Percentiles rank a stretch among this genome's conserved stretches.
These are phyloP conservation scores for Suhomyces xylopsoci DNA, from an alignment of 805 yeast genomes.

Conservation along the genomic window DNA sequence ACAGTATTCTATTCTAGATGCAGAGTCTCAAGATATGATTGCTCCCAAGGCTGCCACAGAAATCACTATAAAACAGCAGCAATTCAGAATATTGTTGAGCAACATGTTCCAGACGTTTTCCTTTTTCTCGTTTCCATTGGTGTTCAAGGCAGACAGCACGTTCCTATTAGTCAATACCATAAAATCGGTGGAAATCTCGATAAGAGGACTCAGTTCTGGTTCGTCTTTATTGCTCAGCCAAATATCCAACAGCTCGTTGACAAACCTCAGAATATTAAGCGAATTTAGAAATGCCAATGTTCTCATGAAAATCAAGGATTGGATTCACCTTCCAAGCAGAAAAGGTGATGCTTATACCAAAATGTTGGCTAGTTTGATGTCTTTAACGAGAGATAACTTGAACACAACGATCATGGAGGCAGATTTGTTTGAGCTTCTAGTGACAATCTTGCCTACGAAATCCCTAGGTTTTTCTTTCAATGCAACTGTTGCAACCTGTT, in stretches of 20 bases:
- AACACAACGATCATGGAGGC: slow-evolving; percentile 34
- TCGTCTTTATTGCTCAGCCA: slow-evolving; percentile 52
- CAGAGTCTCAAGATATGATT: slow-evolving; percentile 28
- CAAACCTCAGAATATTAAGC: slow-evolving; percentile 51
- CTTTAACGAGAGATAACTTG: slow-evolving; percentile 31
- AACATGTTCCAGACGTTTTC: slow-evolving; percentile 36
- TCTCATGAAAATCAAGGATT: slow-evolving; percentile 30
- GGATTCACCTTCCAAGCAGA: slow-evolving; percentile 31
- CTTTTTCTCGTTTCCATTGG: slow-evolving; percentile 36
- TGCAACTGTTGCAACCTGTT: slow-evolving; percentile 48
- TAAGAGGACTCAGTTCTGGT: slow-evolving; percentile 49
- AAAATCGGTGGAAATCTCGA: slow-evolving; percentile 60
- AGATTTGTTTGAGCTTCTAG: slow-evolving; percentile 55
- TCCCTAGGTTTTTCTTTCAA: slow-evolving; percentile 45
- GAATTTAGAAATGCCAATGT: slow-evolving; percentile 38
- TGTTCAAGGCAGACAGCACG: slow-evolving; percentile 33
- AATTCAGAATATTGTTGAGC: slow-evolving; percentile 26
- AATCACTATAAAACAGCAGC: slow-evolving; percentile 18
- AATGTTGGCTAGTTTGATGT: slow-evolving; percentile 30
- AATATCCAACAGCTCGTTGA: slow-evolving; percentile 57
- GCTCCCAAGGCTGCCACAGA: slow-evolving; percentile 12
- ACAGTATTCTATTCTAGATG: slow-evolving; percentile 21
- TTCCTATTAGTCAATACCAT: slow-evolving; percentile 52
- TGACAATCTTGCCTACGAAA: slow-evolving; percentile 48
- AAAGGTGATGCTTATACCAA: slow-evolving; percentile 31